A percentile compares a stretch with the other conserved stretches of the same genome.
phyloP scores from a whole-genome alignment of 225 moss, liverwort and hornwort species.

The Asterella californica region DNA sequence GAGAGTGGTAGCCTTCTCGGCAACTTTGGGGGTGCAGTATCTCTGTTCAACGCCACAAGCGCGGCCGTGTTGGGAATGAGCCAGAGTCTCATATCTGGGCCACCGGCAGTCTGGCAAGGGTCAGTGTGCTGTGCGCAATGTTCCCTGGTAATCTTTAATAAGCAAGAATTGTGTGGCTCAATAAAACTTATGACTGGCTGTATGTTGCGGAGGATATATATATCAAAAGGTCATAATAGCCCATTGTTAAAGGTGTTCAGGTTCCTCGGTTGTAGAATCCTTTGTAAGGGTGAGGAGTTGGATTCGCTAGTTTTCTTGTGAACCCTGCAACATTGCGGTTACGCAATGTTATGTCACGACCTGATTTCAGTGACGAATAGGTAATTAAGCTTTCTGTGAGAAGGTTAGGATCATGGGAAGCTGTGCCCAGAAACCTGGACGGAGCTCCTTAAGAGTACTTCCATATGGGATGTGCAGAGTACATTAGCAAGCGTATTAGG shows the following conservation, averaged over 20 bases:
- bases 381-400: neutral
- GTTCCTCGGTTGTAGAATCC: neutral
- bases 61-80: conserved; percentile 84
- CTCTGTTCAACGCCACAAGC: conserved; percentile 71
- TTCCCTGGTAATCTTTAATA: neutral
- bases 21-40: conserved; percentile 66
- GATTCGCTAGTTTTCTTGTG: neutral
- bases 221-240: neutral
- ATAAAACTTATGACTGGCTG: neutral
- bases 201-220: neutral
- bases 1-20: conserved; percentile 56
- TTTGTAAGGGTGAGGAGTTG: neutral
- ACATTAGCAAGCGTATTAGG: no score
- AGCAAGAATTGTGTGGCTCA: neutral
- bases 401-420: no score
- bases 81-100: conserved; percentile 69
- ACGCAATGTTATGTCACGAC: neutral
- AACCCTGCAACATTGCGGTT: neutral
- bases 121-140: conserved; percentile 43
- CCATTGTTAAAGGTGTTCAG: no score
- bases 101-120: conserved; percentile 99
- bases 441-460: no score
- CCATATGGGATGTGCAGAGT: no score
- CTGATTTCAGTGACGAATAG: neutral
- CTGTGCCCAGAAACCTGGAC: no score